These are phyloP conservation scores for Cryphonectria nitschkei DNA, from an alignment of 2,329 filamentous ascomycete genomes.

Conservation along the genomic window DNA sequence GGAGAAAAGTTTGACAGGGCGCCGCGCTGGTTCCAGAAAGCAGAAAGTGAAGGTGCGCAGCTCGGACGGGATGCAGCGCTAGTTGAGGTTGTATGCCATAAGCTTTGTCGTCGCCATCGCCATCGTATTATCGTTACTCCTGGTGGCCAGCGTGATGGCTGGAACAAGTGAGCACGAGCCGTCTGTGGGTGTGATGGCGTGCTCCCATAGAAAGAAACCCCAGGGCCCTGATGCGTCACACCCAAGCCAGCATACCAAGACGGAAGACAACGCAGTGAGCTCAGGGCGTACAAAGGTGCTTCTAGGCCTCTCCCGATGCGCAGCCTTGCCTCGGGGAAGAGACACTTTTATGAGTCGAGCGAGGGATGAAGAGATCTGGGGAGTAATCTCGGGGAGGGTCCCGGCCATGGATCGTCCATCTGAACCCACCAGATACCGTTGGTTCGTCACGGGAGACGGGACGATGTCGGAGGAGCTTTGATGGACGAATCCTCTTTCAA, in stretches of 20 bases:
- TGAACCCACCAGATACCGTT: background rate
- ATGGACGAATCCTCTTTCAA: background rate
- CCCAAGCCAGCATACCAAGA: background rate
- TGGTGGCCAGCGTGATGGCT: background rate
- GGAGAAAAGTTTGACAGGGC: background rate
- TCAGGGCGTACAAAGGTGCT: background rate
- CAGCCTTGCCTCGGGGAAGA: background rate
- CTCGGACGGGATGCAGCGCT: constrained; percentile 4
- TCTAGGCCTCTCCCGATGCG: background rate
- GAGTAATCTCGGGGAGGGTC: constrained; percentile 4
- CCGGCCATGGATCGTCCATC: background rate
- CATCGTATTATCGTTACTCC: background rate
- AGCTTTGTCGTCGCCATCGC: constrained; percentile 8
- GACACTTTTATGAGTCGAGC: background rate
- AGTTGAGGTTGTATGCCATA: background rate
- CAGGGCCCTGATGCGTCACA: background rate
- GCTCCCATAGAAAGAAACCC: background rate
- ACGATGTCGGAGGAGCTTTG: background rate
- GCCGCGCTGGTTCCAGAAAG: background rate
- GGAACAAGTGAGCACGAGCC: background rate
- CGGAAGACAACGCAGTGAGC: background rate
- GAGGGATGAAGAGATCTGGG: background rate
- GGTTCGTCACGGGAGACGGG: background rate
- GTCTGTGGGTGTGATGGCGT: constrained; percentile 8
- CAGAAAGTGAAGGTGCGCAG: background rate